Evolutionary conservation across 345 rosid genomes (phyloP).

Genomic region (Lumnitzera littorea): DNA sequence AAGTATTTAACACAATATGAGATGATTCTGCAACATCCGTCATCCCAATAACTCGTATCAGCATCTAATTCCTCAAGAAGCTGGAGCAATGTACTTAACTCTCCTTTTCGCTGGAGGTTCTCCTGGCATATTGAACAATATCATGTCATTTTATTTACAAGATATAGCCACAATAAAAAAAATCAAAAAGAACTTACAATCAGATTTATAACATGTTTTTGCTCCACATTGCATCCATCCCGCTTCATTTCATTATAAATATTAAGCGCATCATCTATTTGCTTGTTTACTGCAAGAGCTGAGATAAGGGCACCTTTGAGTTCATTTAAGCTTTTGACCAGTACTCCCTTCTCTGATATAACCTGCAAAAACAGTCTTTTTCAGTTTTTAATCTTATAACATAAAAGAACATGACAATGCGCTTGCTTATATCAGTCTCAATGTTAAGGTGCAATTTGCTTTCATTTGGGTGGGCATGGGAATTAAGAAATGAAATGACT

Average conservation of each 20-base stretch:
- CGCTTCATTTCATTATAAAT: constrained; percentile 60
- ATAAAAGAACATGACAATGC: too few relatives aligned
- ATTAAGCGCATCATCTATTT: constrained; percentile 53
- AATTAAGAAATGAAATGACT: too few relatives aligned
- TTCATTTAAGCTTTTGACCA: constrained; percentile 34
- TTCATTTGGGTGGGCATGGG: too few relatives aligned
- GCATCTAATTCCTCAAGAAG: constrained; percentile 47
- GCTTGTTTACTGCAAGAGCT: constrained; percentile 64
- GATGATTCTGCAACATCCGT: constrained; percentile 61
- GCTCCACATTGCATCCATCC: constrained; percentile 37
- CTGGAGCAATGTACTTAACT: constrained; percentile 35
- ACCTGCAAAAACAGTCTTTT: constrained; percentile 34
- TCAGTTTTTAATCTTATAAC: not conserved
- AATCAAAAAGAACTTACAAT: constrained; percentile 45
- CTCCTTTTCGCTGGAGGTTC: constrained; percentile 33
- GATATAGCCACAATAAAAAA: not conserved
- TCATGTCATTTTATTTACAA: not conserved
- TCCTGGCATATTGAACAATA: constrained; percentile 33
- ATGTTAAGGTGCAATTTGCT: too few relatives aligned
- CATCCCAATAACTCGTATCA: constrained; percentile 42
- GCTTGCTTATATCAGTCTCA: too few relatives aligned
- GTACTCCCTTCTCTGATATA: constrained; percentile 35
- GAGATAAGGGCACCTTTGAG: constrained; percentile 55
- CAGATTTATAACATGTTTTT: constrained; percentile 55
- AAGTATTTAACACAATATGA: constrained; percentile 38